Percentiles rank a stretch among this genome's conserved stretches.
Conservation (phyloP, 208 protist species). For the Acanthamoeba lenticulata region DNA sequence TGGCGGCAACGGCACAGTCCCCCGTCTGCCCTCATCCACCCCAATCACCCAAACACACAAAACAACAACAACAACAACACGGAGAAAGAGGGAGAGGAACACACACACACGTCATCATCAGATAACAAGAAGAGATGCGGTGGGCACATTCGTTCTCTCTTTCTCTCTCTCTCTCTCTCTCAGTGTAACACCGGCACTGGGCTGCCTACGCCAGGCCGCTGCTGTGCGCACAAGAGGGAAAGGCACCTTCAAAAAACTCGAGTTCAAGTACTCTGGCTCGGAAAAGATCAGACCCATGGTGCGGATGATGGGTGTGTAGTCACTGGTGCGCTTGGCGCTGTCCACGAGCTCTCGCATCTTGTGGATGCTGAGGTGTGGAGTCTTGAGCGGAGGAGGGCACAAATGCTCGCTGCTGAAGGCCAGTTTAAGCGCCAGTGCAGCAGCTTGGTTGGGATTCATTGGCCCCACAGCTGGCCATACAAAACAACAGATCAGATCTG, state of each 20-base stretch:
- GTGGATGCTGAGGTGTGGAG: background rate
- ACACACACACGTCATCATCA: background rate
- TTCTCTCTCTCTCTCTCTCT: too few species aligned
- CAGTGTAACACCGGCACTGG: too few species aligned
- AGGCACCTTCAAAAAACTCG: slow-evolving; percentile 47
- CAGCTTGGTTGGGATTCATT: slow-evolving; percentile 22
- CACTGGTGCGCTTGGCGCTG: background rate
- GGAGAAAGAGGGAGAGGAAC: background rate
- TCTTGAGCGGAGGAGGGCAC: background rate
- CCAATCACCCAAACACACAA: background rate
- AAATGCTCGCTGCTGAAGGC: background rate
- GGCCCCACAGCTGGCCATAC: background rate
- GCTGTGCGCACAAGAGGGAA: too few species aligned
- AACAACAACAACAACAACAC: background rate
- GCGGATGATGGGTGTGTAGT: slow-evolving; percentile 51
- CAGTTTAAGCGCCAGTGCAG: slow-evolving; percentile 55
- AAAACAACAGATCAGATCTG: background rate
- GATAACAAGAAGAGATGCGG: background rate
- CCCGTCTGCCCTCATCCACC: background rate
- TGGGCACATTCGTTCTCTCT: too few species aligned
- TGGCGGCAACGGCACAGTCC: slow-evolving; percentile 10
- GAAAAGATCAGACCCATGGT: slow-evolving; percentile 38
- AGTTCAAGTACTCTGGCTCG: background rate
- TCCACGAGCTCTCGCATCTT: background rate
- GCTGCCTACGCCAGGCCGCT: too few species aligned